Percentiles rank a stretch among this genome's conserved stretches.
Evolutionary conservation across 768 basidiomycete genomes (phyloP).

Genomic region (Amanita subjunquillea): DNA sequence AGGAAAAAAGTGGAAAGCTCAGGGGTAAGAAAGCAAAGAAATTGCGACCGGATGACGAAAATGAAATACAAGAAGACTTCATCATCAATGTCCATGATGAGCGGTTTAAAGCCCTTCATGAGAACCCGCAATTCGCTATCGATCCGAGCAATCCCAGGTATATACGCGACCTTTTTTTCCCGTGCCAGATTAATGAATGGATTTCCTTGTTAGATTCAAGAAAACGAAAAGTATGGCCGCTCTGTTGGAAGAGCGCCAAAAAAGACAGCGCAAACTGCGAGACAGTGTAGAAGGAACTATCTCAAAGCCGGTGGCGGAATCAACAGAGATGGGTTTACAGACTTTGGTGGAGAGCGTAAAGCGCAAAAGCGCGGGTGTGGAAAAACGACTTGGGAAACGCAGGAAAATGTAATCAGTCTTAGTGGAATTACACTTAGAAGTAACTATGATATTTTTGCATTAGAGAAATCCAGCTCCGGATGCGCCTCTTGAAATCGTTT

Average conservation of each 20-base stretch:
- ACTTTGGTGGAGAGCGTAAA: constrained; percentile 83
- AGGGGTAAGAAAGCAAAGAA: constrained; percentile 29
- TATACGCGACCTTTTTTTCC: constrained; percentile 19
- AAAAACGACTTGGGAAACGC: constrained; percentile 26
- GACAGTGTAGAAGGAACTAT: constrained; percentile 9
- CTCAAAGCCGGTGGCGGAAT: constrained; percentile 7
- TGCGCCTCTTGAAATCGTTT: constrained; percentile 85
- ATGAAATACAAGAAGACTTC: constrained; percentile 76
- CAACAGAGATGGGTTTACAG: constrained; percentile 31
- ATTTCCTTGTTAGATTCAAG: constrained; percentile 54
- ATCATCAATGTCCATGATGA: constrained; percentile 76
- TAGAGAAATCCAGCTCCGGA: constrained; percentile 91
- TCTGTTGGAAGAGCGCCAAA: constrained; percentile 76
- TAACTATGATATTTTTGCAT: constrained; percentile 74
- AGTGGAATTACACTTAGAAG: background rate
- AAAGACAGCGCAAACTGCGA: constrained; percentile 36
- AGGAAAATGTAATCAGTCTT: constrained; percentile 20
- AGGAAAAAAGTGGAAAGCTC: constrained; percentile 48
- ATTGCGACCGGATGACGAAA: constrained; percentile 37
- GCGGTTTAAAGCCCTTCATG: constrained; percentile 80
- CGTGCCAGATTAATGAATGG: constrained; percentile 4
- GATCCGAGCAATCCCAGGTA: constrained; percentile 95
- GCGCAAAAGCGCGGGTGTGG: constrained; percentile 44
- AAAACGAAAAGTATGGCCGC: constrained; percentile 87
- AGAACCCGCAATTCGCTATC: constrained; percentile 88